Percentiles rank a stretch among this genome's conserved stretches.
Conservation (phyloP, 2,329 filamentous ascomycete genomes). For the Nemania sp. region DNA sequence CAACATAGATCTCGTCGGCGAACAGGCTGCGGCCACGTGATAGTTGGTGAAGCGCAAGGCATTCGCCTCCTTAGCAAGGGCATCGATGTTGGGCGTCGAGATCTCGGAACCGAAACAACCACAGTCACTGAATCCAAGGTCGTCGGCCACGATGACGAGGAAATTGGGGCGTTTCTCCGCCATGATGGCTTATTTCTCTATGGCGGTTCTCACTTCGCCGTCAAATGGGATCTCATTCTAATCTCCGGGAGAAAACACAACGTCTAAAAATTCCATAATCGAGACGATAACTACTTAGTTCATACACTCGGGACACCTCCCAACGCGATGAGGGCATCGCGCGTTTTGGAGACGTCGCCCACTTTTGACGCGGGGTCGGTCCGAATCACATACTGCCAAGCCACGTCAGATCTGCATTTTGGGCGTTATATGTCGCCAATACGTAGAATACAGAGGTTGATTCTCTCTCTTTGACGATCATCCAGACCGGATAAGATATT, state of each 20-base stretch:
- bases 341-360: slow-evolving; percentile 1
- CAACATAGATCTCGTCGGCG: slow-evolving; percentile 20
- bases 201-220: neutral
- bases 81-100: slow-evolving; percentile 21
- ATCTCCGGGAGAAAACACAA: neutral
- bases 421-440: neutral
- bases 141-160: slow-evolving; percentile 22
- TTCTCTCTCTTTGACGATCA: neutral
- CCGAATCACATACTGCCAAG: slow-evolving; percentile 1
- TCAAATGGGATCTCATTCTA: slow-evolving; percentile 2
- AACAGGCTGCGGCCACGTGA: slow-evolving; percentile 22
- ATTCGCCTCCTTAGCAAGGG: slow-evolving; percentile 13
- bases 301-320: slow-evolving; percentile 4
- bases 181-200: slow-evolving; percentile 3
- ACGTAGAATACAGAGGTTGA: neutral
- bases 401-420: neutral
- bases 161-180: slow-evolving; percentile 21
- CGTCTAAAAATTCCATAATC: neutral
- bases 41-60: slow-evolving; percentile 20
- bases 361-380: slow-evolving; percentile 3
- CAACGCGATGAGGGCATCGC: neutral
- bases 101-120: slow-evolving; percentile 23
- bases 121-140: slow-evolving; percentile 22
- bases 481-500: neutral
- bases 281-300: neutral